A percentile compares a stretch with the other conserved stretches of the same genome.
Conservation (phyloP, 176 grass and related monocot species). For the Triticum turgidum region DNA sequence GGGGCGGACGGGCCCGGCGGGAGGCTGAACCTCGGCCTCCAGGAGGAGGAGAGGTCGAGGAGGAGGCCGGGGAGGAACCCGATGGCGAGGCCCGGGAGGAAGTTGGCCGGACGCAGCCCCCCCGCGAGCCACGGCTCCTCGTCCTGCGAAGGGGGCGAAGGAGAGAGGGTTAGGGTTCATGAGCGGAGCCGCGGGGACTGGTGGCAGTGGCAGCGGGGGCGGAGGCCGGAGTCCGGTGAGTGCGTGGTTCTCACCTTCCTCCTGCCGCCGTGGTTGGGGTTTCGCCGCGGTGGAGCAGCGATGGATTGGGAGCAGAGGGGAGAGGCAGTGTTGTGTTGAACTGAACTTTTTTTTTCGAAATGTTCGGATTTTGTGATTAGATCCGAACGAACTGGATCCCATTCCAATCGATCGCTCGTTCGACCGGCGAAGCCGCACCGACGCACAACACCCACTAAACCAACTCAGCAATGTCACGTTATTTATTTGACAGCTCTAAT, state of each 20-base stretch:
- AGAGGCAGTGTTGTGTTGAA: not conserved
- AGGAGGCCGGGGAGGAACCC: constrained; percentile 73
- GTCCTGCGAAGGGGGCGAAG: constrained; percentile 4
- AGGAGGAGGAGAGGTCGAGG: constrained; percentile 56
- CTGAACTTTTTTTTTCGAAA: no score
- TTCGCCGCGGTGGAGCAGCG: constrained; percentile 45
- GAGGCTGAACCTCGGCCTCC: constrained; percentile 24
- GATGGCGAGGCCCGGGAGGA: constrained; percentile 67
- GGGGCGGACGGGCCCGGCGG: not conserved
- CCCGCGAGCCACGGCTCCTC: constrained; percentile 86
- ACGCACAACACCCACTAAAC: no score
- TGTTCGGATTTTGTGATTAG: no score
- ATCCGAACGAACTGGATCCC: no score
- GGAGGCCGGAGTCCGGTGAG: not conserved
- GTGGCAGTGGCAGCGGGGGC: not conserved
- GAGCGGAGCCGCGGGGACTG: not conserved
- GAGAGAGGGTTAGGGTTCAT: not conserved
- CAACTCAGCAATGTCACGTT: no score
- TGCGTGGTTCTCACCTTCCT: constrained; percentile 20
- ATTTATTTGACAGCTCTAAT: no score
- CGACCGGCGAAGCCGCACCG: no score
- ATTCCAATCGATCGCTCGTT: no score
- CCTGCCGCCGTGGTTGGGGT: constrained; percentile 13
- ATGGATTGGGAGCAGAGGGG: constrained; percentile 10
- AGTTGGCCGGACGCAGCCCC: constrained; percentile 60